These are phyloP conservation scores for Teratosphaeria zuluensis DNA, from an alignment of 2,329 filamentous ascomycete species.

Conservation along the genomic window DNA sequence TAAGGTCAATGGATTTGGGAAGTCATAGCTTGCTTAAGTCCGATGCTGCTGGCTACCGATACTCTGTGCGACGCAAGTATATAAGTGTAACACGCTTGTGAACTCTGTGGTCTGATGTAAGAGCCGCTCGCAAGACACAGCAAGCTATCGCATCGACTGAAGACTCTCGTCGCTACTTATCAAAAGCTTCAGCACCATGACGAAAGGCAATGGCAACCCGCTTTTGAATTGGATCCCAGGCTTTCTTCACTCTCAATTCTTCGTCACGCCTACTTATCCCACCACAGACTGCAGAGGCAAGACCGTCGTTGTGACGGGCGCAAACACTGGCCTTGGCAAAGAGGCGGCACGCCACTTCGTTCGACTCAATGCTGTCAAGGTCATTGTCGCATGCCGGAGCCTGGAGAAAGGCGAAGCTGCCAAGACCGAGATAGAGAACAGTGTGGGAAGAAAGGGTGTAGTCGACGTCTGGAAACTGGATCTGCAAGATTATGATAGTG, in stretches of 20 bases:
- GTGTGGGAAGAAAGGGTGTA: slow-evolving; percentile 22
- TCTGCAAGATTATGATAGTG: slow-evolving; percentile 30
- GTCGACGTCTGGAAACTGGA: slow-evolving; percentile 41
- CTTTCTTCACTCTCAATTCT: slow-evolving; percentile 34
- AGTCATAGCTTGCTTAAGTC: no score
- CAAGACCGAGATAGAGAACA: slow-evolving; percentile 29
- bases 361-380: slow-evolving; percentile 28
- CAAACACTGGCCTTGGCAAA: slow-evolving; percentile 39
- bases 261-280: slow-evolving; percentile 28
- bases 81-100: background rate
- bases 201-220: background rate
- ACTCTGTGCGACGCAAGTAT: no score
- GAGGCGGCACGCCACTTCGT: slow-evolving; percentile 37
- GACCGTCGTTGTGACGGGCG: slow-evolving; percentile 40
- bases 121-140: no score
- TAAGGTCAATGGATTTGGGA: no score
- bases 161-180: no score
- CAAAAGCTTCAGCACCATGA: background rate
- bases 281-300: slow-evolving; percentile 21
- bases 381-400: slow-evolving; percentile 39
- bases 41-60: no score
- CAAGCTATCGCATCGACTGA: no score
- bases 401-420: slow-evolving; percentile 37
- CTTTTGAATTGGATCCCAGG: slow-evolving; percentile 6
- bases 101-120: background rate